Percentiles rank a stretch among this genome's conserved stretches.
phyloP scores from a whole-genome alignment of 345 rosid genomes.

The Eucalyptus coolabah region DNA sequence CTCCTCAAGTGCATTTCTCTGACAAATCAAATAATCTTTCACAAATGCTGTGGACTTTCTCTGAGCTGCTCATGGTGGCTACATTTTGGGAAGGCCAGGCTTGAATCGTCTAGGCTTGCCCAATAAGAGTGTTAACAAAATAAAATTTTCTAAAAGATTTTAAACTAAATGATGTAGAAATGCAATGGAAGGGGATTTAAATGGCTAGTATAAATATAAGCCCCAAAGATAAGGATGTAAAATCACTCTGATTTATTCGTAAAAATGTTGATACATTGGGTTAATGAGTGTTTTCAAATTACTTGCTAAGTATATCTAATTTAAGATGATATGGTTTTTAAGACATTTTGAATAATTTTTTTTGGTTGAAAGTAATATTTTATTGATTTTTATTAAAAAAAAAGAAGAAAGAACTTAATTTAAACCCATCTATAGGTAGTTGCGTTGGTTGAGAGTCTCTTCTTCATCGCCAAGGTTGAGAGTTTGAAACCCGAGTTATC shows the following conservation, averaged over 20 bases:
- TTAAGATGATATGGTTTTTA: neutral
- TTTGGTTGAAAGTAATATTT: neutral
- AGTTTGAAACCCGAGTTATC: rapidly evolving
- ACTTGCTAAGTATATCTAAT: neutral
- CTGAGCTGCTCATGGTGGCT: neutral
- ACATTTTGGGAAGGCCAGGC: neutral
- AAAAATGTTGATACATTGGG: neutral
- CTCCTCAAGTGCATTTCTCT: neutral
- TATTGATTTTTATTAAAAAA: too few relatives aligned
- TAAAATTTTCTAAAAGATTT: neutral
- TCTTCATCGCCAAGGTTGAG: too few relatives aligned
- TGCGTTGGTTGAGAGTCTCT: too few relatives aligned
- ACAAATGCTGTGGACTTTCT: neutral
- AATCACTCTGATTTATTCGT: neutral
- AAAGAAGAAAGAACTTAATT: neutral
- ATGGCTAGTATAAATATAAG: neutral
- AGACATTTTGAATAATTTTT: neutral
- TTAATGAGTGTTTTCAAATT: neutral
- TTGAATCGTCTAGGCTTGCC: neutral
- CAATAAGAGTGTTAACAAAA: neutral
- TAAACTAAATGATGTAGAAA: neutral
- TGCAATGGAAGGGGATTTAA: neutral
- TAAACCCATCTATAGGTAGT: too few relatives aligned
- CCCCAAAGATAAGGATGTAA: neutral
- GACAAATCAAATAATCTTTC: neutral